These are phyloP conservation scores for Populus davidiana DNA, from an alignment of 345 rosid species.

Conservation along the genomic window DNA sequence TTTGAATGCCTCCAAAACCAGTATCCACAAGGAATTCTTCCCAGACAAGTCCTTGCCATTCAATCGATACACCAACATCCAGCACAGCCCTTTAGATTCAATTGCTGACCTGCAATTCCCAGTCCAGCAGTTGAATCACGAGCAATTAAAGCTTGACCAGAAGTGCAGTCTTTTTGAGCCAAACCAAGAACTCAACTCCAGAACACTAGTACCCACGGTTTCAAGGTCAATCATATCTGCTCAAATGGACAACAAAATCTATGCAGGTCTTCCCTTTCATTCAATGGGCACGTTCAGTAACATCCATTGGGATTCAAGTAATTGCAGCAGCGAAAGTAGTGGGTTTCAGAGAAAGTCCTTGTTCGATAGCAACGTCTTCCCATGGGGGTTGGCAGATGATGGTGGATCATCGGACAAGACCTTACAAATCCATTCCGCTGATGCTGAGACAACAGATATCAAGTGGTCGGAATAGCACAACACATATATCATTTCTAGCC, in stretches of 20 bases:
- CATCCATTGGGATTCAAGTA: constrained; percentile 24
- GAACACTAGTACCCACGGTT: too few relatives aligned
- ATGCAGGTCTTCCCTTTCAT: too few relatives aligned
- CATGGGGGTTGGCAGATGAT: constrained; percentile 34
- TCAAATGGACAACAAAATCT: too few relatives aligned
- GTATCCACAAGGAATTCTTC: constrained; percentile 46
- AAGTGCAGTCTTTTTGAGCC: too few relatives aligned
- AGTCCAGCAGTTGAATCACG: constrained; percentile 51
- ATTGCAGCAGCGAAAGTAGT: constrained; percentile 31
- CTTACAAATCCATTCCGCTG: constrained; percentile 12
- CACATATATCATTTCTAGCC: constrained; percentile 18
- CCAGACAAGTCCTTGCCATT: constrained; percentile 32
- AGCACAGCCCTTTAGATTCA: constrained; percentile 34
- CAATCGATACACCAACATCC: constrained; percentile 18
- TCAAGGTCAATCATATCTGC: too few relatives aligned
- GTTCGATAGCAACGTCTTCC: constrained; percentile 30
- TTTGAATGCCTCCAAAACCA: constrained; percentile 1
- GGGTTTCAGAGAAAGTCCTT: constrained; percentile 41
- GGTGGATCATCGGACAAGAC: constrained; percentile 25
- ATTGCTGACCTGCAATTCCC: constrained; percentile 36
- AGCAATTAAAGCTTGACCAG: not conserved
- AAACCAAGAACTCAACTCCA: too few relatives aligned
- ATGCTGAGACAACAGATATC: constrained; percentile 27
- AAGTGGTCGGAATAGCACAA: constrained; percentile 52
- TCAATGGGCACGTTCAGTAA: constrained; percentile 24